phyloP scores from a whole-genome alignment of 108 stramenopile genomes.

The Cyclotella atomus region DNA sequence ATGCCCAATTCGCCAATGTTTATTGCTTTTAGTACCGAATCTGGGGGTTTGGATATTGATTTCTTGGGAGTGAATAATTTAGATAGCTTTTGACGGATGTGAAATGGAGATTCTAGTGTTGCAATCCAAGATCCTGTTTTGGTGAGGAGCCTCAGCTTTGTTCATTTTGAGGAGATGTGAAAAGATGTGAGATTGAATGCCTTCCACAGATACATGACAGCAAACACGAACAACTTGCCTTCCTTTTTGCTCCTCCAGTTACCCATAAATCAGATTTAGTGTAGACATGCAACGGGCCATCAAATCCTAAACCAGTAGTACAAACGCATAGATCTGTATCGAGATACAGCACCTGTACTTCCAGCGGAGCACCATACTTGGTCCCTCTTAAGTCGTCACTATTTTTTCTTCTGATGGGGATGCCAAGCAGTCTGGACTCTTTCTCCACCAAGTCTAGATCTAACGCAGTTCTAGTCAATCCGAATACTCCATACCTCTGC shows the following conservation, averaged over 20 bases:
- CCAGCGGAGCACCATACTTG: constrained; percentile 40
- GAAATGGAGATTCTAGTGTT: constrained; percentile 41
- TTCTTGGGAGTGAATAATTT: constrained; percentile 7
- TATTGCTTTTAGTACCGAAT: constrained; percentile 33
- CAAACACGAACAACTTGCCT: no score
- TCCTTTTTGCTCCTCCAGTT: constrained; percentile 40
- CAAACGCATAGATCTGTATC: constrained; percentile 66
- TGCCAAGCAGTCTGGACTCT: constrained; percentile 30
- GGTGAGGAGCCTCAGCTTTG: constrained; percentile 39
- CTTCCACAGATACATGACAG: no score
- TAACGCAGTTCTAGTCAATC: constrained; percentile 57
- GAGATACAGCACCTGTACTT: constrained; percentile 59
- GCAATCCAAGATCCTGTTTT: constrained; percentile 35
- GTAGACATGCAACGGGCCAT: constrained; percentile 61
- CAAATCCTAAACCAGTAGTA: constrained; percentile 38
- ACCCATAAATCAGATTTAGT: constrained; percentile 61
- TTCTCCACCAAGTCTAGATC: constrained; percentile 49
- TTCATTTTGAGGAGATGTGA: no score
- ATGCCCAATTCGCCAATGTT: constrained; percentile 53
- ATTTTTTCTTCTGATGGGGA: constrained; percentile 21
- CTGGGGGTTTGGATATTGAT: constrained; percentile 24
- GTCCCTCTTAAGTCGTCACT: constrained; percentile 36
- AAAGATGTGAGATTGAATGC: no score
- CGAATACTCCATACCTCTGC: constrained; percentile 46
- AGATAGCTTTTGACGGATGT: constrained; percentile 38